These are phyloP conservation scores for Zelopaecilomyces penicillatus DNA, from an alignment of 2,329 filamentous ascomycete genomes.

Conservation along the genomic window DNA sequence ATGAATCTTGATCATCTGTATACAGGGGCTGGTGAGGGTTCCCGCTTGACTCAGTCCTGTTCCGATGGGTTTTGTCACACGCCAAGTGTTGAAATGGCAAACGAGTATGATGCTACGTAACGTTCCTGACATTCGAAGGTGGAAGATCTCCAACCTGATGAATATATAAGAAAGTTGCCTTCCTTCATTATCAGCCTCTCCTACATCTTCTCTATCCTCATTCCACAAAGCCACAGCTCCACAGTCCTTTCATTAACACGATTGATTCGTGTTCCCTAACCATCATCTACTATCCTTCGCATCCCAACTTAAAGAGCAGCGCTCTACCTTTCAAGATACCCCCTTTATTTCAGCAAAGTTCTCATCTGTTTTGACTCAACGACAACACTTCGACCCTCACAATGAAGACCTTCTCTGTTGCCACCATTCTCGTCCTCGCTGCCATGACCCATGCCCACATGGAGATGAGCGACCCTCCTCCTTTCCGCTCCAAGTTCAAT, in stretches of 20 bases:
- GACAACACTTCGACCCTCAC: neutral
- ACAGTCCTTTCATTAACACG: conserved; percentile 1
- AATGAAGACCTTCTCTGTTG: conserved; percentile 8
- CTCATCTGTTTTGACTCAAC: neutral
- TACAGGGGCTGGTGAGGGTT: too few relatives aligned
- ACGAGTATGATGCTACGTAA: too few relatives aligned
- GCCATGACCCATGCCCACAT: conserved; percentile 34
- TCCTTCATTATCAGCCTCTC: neutral
- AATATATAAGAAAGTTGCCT: neutral
- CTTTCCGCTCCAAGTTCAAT: conserved; percentile 44
- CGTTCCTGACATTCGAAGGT: too few relatives aligned
- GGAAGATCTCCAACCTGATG: neutral
- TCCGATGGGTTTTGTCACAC: too few relatives aligned
- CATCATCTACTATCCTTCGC: neutral
- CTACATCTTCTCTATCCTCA: neutral
- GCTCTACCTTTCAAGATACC: neutral
- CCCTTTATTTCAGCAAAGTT: neutral
- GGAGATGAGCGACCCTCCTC: conserved; percentile 40
- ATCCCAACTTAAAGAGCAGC: conserved; percentile 1
- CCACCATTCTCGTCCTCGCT: conserved; percentile 4
- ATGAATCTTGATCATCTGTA: too few relatives aligned
- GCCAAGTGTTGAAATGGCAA: too few relatives aligned
- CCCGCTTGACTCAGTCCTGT: too few relatives aligned
- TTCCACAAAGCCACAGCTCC: neutral
- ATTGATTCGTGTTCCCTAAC: conserved; percentile 1